phyloP scores from a whole-genome alignment of 768 basidiomycete genomes.

The Boletus insuetus region DNA sequence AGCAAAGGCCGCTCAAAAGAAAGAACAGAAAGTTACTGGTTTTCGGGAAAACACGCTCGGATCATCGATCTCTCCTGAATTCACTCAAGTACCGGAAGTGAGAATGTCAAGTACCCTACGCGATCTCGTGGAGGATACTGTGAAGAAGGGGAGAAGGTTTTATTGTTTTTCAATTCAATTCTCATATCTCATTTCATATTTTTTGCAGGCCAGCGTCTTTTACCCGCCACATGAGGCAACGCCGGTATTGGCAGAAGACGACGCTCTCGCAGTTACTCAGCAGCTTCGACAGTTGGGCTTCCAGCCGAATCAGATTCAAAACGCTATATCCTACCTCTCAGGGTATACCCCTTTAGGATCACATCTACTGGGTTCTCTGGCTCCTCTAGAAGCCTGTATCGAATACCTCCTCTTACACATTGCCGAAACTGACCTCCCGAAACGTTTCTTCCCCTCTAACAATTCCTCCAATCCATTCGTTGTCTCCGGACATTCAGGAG shows the following conservation, averaged over 20 bases:
- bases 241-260: constrained; percentile 42
- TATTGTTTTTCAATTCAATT: background rate
- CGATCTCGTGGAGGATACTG: constrained; percentile 75
- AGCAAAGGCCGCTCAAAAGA: constrained; percentile 49
- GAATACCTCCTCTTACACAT: constrained; percentile 81
- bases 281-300: constrained; percentile 72
- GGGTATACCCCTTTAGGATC: constrained; percentile 55
- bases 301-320: constrained; percentile 47
- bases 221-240: constrained; percentile 42
- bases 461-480: constrained; percentile 72
- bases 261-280: constrained; percentile 39
- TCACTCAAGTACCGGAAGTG: constrained; percentile 63
- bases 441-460: constrained; percentile 59
- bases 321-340: constrained; percentile 56
- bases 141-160: constrained; percentile 59
- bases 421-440: constrained; percentile 86
- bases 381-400: constrained; percentile 74
- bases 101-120: constrained; percentile 76
- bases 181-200: background rate
- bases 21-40: constrained; percentile 30
- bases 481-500: constrained; percentile 59
- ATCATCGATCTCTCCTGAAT: constrained; percentile 33
- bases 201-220: constrained; percentile 46
- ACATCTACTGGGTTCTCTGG: constrained; percentile 55
- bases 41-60: constrained; percentile 16